Conservation (phyloP, 2,329 filamentous ascomycete species). For the Ophiocordyceps camponoti-floridani region DNA sequence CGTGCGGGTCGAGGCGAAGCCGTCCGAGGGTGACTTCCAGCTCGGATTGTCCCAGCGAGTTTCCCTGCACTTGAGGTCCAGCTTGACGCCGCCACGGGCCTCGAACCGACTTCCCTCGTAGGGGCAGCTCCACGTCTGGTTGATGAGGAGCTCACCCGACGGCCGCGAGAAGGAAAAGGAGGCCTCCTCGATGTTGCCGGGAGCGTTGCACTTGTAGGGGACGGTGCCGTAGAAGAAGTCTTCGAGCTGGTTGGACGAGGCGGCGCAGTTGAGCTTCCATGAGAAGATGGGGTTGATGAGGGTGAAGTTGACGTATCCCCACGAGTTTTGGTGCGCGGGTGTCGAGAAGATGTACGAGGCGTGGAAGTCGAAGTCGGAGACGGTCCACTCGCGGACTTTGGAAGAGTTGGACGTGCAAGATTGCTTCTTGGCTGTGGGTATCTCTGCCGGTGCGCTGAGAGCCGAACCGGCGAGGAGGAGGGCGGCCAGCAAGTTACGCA, state of each 20-base stretch:
- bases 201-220: conserved; percentile 22
- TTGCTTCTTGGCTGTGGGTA: not conserved
- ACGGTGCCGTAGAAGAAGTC: conserved; percentile 32
- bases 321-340: conserved; percentile 30
- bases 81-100: conserved; percentile 9
- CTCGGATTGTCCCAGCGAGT: conserved; percentile 10
- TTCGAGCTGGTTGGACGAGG: conserved; percentile 19
- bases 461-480: conserved; percentile 9
- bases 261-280: conserved; percentile 19
- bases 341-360: conserved; percentile 30
- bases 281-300: conserved; percentile 26
- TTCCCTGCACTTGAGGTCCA: conserved; percentile 13
- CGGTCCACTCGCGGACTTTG: conserved; percentile 15
- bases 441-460: conserved; percentile 7
- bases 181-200: conserved; percentile 9
- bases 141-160: conserved; percentile 18
- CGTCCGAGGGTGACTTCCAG: conserved; percentile 10
- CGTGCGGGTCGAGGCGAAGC: conserved; percentile 13
- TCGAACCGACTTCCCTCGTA: conserved; percentile 17
- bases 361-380: conserved; percentile 28
- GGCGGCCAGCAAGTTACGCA: conserved; percentile 6
- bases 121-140: conserved; percentile 30
- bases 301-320: conserved; percentile 29
- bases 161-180: conserved; percentile 25
- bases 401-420: conserved; percentile 7